Evolutionary conservation across 78 protist genomes (phyloP), one percentile per base, ranked within the genome.

Genomic region (Isochrysis galbana): DNA sequence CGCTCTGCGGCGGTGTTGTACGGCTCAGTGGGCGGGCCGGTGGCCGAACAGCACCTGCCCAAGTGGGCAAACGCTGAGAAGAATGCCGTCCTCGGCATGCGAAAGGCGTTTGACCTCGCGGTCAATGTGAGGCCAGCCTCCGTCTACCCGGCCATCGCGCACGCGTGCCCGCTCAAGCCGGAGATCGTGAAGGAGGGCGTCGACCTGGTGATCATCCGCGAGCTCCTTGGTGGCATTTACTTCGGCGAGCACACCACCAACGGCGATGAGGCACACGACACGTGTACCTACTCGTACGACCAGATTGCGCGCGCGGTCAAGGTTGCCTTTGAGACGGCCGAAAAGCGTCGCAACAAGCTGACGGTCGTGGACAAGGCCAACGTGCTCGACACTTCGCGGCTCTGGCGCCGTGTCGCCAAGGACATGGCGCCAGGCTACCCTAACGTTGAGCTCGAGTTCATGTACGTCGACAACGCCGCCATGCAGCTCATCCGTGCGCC

Each of bases 351-450:
- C 17, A 38, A 38, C 26, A 61, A 89, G 51, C 45, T 90, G n/a
- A 90, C 92, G 11, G 92, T 90, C 25, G 92, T 90, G 34, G 92
- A 90, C 84, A 90, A 90, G 92, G 92, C 92, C 25, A 90, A 90
- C 84, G 92, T 90, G 17, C 86, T 90, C 42, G 92, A 90, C 80
- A 69, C 84, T 23, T 23, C 42, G n/a, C 41, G 92, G 29, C 86
- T 77, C 5, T 77, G 86, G 86, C 86, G 86, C 86, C 5, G 17
- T 2, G 92, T 90, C 44, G 92, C 92, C 36, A n/a, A 0, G 36
- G 67, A 74, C 29, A 70, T 90, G 67, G 36, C 38, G 29, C 10
- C 11, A 34, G 7, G 0, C n/a, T 38, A 90, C 48, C 92, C 92
- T 29, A 78, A 74, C 23, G 92, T 90, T 10, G 21, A 44, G 86